Conservation (phyloP, 352 stramenopile species). For the Globisporangium heterothallicum region DNA sequence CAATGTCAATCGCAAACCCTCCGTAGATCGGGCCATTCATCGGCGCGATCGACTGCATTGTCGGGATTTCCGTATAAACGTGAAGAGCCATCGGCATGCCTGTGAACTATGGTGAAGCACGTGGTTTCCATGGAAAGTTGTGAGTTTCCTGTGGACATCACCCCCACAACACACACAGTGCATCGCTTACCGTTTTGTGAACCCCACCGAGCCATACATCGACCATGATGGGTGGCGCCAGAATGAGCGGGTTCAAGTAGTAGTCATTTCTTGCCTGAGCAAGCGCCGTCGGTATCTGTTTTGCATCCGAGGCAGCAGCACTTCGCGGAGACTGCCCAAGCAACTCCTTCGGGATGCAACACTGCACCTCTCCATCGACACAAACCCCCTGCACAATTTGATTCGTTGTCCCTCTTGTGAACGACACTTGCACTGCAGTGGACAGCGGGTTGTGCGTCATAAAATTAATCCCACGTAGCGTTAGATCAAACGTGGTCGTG, state of each 20-base stretch:
- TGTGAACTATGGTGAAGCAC: conserved; percentile 37
- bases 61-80: conserved; percentile 45
- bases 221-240: conserved; percentile 32
- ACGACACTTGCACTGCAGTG: conserved; percentile 35
- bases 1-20: conserved; percentile 50
- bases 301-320: neutral
- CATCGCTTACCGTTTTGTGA: conserved; percentile 52
- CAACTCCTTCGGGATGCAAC: conserved; percentile 29
- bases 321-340: neutral
- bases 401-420: conserved; percentile 19
- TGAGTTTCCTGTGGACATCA: too few relatives aligned
- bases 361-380: conserved; percentile 33
- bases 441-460: conserved; percentile 19
- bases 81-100: conserved; percentile 38
- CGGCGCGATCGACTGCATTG: conserved; percentile 33
- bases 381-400: conserved; percentile 24
- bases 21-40: conserved; percentile 78
- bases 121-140: neutral
- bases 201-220: conserved; percentile 58
- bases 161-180: too few relatives aligned
- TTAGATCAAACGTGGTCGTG: conserved; percentile 21
- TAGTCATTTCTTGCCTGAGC: neutral
- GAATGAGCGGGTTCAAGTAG: conserved; percentile 1
- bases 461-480: conserved; percentile 56
- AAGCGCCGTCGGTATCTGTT: neutral